Percentiles rank a stretch among this genome's conserved stretches.
These are phyloP conservation scores for Fusarium torulosum DNA, from an alignment of 2,329 filamentous ascomycete genomes.

Conservation along the genomic window DNA sequence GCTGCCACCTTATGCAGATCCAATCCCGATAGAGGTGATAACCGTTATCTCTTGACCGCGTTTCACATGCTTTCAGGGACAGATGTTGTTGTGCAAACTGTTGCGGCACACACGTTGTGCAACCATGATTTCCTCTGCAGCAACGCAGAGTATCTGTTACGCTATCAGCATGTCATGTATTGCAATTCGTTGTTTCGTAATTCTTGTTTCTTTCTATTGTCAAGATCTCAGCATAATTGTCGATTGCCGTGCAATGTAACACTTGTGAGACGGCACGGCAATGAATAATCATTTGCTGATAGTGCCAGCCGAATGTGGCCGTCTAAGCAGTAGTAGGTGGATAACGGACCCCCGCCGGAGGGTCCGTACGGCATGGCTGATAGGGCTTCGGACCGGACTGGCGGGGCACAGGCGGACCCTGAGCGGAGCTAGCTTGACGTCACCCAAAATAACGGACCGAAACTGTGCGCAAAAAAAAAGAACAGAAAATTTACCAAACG, in stretches of 20 bases:
- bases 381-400: slow-evolving; percentile 46
- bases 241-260: slow-evolving; percentile 21
- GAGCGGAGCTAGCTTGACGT: slow-evolving; percentile 48
- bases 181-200: not conserved
- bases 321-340: slow-evolving; percentile 2
- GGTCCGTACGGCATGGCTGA: slow-evolving; percentile 48
- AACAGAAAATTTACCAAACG: slow-evolving; percentile 15
- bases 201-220: not conserved
- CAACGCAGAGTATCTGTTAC: not conserved
- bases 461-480: slow-evolving; percentile 28
- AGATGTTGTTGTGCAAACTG: slow-evolving; percentile 9
- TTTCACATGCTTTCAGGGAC: slow-evolving; percentile 43
- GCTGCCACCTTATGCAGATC: slow-evolving; percentile 25
- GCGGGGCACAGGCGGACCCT: slow-evolving; percentile 28
- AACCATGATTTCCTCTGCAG: not conserved
- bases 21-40: slow-evolving; percentile 24
- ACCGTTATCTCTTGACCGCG: slow-evolving; percentile 30
- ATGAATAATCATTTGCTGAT: slow-evolving; percentile 38
- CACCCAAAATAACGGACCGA: slow-evolving; percentile 45
- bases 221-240: slow-evolving; percentile 19
- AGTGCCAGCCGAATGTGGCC: slow-evolving; percentile 32
- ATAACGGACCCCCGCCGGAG: slow-evolving; percentile 30
- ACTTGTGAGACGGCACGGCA: slow-evolving; percentile 16
- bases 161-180: slow-evolving; percentile 5
- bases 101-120: slow-evolving; percentile 9